Evolutionary conservation across 2,329 filamentous ascomycete species (phyloP), one percentile per base, ranked within the genome.

Genomic region (Bipolaris bicolor): DNA sequence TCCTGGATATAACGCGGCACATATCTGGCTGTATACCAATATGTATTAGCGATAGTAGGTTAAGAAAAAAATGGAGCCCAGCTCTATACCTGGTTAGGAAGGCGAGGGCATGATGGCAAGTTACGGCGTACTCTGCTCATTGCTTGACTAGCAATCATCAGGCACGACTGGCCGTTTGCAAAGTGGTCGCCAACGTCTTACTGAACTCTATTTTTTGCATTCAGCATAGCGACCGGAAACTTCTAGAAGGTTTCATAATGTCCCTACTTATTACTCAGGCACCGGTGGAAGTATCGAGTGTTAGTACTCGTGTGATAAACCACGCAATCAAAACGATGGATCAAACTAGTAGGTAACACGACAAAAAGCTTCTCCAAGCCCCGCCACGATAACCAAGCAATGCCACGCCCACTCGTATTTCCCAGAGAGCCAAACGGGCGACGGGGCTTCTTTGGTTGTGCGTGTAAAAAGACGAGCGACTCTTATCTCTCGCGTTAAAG

Each of bases 321-420:
- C 22, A 45, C 49, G 48, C 37, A 34, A 61, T 52, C 55, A 49
- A 16, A 46, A 31, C 37, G 44, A 37, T n/a, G 55, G 53, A 49
- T 43, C 40, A 43, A 49, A 53, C 57, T 58, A 63, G 26, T 26
- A 26, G 5, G 24, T 24, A 56, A 39, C 29, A 50, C 59, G 10
- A 31, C 29, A 31, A 64, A 65, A 65, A 64, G 62, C 63, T 65
- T 60, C 52, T 55, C 39, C 63, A 68, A 65, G 63, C 52, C 55
- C 46, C 48, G 60, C 53, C 44, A 48, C 15, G 36, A 37, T 18
- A 41, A 26, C 41, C 58, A 66, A 63, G 60, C 62, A 57, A 56
- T 39, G 26, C 34, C 20, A 29, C 40, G 11, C 46, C 49, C 44
- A 44, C 20, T 34, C 52, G 34, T 44, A 33, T 36, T 36, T 49